Conservation (phyloP, 345 rosid species). For the Euphorbia pulcherrima region DNA sequence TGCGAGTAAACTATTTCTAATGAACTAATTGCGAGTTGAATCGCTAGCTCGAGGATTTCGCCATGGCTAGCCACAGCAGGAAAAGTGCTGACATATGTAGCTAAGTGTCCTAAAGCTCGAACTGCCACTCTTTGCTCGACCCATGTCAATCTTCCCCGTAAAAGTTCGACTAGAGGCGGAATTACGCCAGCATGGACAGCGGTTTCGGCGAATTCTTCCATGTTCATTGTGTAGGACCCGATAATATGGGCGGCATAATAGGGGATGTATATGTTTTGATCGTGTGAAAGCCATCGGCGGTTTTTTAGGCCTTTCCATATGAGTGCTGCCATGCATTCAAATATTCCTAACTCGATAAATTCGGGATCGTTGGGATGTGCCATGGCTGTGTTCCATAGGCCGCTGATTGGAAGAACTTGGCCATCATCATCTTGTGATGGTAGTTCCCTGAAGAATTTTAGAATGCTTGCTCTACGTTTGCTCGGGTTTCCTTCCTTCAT, state of each 20-base stretch:
- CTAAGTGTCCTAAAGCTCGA: slow-evolving; percentile 91
- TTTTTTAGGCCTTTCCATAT: slow-evolving; percentile 97
- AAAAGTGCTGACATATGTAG: slow-evolving; percentile 84
- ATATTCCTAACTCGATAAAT: slow-evolving; percentile 90
- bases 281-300: slow-evolving; percentile 91
- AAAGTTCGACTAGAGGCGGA: slow-evolving; percentile 83
- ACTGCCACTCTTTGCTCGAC: slow-evolving; percentile 98
- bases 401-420: slow-evolving; percentile 97
- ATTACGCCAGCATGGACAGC: slow-evolving; percentile 84
- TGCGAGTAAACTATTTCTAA: slow-evolving; percentile 93
- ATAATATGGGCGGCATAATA: slow-evolving; percentile 97
- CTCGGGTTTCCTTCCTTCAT: slow-evolving; percentile 99
- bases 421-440: slow-evolving; percentile 95
- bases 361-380: slow-evolving; percentile 99
- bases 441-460: slow-evolving; percentile 90
- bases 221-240: slow-evolving; percentile 97
- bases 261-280: slow-evolving; percentile 94
- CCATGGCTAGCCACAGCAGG: slow-evolving; percentile 69
- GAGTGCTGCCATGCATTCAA: slow-evolving; percentile 92
- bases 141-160: slow-evolving; percentile 96
- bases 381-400: slow-evolving; percentile 99
- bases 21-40: slow-evolving; percentile 88
- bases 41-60: slow-evolving; percentile 87
- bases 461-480: slow-evolving; percentile 81
- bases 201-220: slow-evolving; percentile 92